Base-by-base conservation (phyloP, 208 protist genomes). In the Leishmania turanica region DNA sequence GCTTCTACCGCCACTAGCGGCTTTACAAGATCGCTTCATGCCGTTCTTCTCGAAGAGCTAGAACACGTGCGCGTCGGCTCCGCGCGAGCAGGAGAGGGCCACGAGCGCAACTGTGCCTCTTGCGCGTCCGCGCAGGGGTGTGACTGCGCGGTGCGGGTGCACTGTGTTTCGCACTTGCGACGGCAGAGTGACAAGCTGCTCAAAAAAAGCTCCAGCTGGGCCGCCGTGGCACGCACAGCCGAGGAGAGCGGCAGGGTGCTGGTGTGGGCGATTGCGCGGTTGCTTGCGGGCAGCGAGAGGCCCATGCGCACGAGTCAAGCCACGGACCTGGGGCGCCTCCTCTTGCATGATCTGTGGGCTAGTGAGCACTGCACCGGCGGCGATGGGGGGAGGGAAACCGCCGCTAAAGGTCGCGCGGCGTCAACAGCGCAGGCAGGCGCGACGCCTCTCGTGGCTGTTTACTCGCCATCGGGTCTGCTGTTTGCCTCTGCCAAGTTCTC, bases 391-490 rank as follows among this genome's bases (percentile, higher is more conserved):
- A 24, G 53, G 15, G 53, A 13, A 24, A 21, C 58, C 8, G 27
- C 45, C 24, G 49, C 54, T 53, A 15, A 40, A 2, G 54, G 6
- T 34, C 42, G 42, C 3, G 34, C 42, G 37, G 34, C 54, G 37
- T 69, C 69, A 73, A 6, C 45, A 6, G 2, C 45, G 21, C 11
- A 24, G 31, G 24, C 45, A 4, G 24, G 60, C n/a, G 9, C 3
- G 54, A 53, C 71, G 8, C 80, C 83, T 47, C 76, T 94, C 45
- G 76, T 90, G 69, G 87, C 92, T 17, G 84, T 79, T 31, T 96
- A 87, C 80, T 91, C 88, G n/a, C 85, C 87, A 34, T 88, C 84
- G 65, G 92, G 92, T 0, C 83, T 96, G 45, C 85, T 96, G 45
- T 82, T 77, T 62, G 87, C 89, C 27, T 94, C 90, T 24, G 69